Conservation (phyloP, 768 basidiomycete genomes). For the Phaeotremella skinneri region DNA sequence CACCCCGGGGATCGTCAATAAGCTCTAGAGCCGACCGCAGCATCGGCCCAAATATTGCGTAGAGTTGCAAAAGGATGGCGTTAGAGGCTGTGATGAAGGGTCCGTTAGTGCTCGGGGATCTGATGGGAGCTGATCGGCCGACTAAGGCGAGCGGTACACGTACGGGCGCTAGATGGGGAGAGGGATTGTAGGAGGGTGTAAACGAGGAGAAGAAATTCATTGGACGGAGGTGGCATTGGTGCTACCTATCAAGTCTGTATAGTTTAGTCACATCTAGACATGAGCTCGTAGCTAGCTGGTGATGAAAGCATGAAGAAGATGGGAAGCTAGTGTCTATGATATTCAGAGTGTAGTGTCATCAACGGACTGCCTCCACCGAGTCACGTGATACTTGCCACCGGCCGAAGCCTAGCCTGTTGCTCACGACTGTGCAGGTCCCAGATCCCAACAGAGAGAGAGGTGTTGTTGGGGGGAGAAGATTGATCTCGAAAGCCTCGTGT, state of each 20-base stretch:
- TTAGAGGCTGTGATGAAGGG: slow-evolving; percentile 20
- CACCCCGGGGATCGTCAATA: slow-evolving; percentile 36
- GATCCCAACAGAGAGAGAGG: too few species aligned
- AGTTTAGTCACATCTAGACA: too few species aligned
- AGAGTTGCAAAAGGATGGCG: slow-evolving; percentile 34
- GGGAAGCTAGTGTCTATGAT: too few species aligned
- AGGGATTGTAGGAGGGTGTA: slow-evolving; percentile 30
- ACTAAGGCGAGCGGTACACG: slow-evolving; percentile 3
- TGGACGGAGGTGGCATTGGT: neutral
- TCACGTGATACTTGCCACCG: too few species aligned
- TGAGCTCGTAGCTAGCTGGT: too few species aligned
- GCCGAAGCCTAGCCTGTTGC: too few species aligned
- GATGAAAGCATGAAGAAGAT: too few species aligned
- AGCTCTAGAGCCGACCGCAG: slow-evolving; percentile 40
- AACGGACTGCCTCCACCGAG: too few species aligned
- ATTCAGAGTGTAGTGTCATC: too few species aligned
- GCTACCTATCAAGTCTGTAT: neutral
- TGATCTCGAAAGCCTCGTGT: too few species aligned
- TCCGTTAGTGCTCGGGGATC: slow-evolving; percentile 2
- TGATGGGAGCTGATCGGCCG: neutral
- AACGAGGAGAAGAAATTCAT: slow-evolving; percentile 25
- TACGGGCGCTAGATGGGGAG: slow-evolving; percentile 23
- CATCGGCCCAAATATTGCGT: slow-evolving; percentile 42
- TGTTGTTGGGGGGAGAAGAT: too few species aligned
- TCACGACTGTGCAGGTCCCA: too few species aligned